phyloP scores from a whole-genome alignment of 2,329 filamentous ascomycete species.

The Paracoccidioides brasiliensis region DNA sequence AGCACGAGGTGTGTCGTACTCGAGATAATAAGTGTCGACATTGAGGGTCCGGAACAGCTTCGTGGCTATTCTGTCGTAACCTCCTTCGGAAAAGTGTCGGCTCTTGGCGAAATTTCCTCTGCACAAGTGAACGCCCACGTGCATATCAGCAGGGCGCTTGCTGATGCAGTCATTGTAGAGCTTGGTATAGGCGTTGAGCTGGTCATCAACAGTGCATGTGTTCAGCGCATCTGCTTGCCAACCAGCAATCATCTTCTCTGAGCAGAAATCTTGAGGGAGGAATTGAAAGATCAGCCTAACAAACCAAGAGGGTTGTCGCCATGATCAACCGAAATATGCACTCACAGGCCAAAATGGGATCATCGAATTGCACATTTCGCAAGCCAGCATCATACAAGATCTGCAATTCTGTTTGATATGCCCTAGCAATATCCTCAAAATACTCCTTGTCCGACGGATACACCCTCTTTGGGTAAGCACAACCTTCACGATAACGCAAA shows the following conservation, averaged over 20 bases:
- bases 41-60: slow-evolving; percentile 52
- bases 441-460: slow-evolving; percentile 49
- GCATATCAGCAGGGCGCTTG: slow-evolving; percentile 54
- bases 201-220: slow-evolving; percentile 52
- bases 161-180: slow-evolving; percentile 62
- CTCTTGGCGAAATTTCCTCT: slow-evolving; percentile 51
- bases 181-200: slow-evolving; percentile 61
- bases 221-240: slow-evolving; percentile 58
- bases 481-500: slow-evolving; percentile 44
- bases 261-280: slow-evolving; percentile 52
- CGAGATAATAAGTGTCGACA: slow-evolving; percentile 55
- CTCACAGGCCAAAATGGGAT: slow-evolving; percentile 54
- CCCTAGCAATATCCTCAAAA: slow-evolving; percentile 51
- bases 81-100: slow-evolving; percentile 53
- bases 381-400: slow-evolving; percentile 50
- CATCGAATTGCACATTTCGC: slow-evolving; percentile 55
- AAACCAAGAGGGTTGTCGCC: background rate
- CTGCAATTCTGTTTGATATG: slow-evolving; percentile 50
- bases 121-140: slow-evolving; percentile 66
- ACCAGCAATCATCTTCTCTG: slow-evolving; percentile 55
- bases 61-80: slow-evolving; percentile 53
- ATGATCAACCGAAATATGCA: slow-evolving; percentile 5
- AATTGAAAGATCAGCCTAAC: background rate
- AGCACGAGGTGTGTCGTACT: slow-evolving; percentile 53
- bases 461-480: slow-evolving; percentile 44